phyloP scores from a whole-genome alignment of 2,329 filamentous ascomycete genomes.

The Hypomyces rosellus region DNA sequence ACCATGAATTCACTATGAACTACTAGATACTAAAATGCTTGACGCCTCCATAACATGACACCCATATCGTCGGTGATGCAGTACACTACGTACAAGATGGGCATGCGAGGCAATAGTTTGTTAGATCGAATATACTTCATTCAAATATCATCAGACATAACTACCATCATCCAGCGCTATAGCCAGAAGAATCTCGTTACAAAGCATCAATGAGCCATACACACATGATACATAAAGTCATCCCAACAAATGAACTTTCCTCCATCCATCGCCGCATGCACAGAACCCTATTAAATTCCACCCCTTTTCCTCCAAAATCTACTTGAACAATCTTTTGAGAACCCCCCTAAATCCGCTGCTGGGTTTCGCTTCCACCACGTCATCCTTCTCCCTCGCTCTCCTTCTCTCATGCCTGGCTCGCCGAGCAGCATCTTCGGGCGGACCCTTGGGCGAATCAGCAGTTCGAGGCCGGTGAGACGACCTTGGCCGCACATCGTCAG shows the following conservation, averaged over 20 bases:
- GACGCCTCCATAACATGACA: no score
- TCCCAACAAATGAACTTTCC: constrained; percentile 6
- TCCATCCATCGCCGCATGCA: constrained; percentile 3
- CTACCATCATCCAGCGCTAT: constrained; percentile 9
- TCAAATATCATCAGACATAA: constrained; percentile 8
- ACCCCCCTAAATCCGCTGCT: constrained; percentile 26
- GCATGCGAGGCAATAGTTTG: no score
- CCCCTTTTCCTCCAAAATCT: constrained; percentile 1
- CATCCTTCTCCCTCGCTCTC: constrained; percentile 25
- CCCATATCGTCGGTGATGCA: no score
- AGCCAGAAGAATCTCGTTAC: constrained; percentile 6
- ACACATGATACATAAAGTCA: constrained; percentile 12
- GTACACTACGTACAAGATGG: no score
- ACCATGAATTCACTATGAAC: no score
- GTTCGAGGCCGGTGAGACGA: constrained; percentile 17
- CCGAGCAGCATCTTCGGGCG: constrained; percentile 27
- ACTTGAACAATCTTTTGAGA: constrained; percentile 34
- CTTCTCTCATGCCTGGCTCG: constrained; percentile 29
- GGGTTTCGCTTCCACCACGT: constrained; percentile 24
- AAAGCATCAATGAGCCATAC: constrained; percentile 10
- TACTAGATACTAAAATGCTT: no score
- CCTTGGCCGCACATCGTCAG: constrained; percentile 21
- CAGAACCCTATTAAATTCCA: neutral
- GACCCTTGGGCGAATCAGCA: constrained; percentile 17
- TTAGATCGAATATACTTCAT: constrained; percentile 6